A percentile compares a stretch with the other conserved stretches of the same genome.
phyloP scores from a whole-genome alignment of 148 eudicot genomes.

The Gaultheria prostrata region DNA sequence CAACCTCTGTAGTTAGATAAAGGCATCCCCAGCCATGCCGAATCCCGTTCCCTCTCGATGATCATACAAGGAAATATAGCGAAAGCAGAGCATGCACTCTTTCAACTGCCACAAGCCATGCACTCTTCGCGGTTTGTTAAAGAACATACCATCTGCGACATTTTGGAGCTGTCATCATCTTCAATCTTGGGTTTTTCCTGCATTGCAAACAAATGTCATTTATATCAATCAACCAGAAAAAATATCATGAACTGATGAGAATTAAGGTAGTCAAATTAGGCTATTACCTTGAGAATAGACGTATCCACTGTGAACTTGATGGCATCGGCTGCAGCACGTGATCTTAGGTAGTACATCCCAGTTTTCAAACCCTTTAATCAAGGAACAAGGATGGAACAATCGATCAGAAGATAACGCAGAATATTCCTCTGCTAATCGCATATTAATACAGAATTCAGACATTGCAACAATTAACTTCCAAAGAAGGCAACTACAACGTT shows the following conservation, averaged over 20 bases:
- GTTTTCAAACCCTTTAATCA: constrained; percentile 81
- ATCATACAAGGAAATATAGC: neutral
- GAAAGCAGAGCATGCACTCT: neutral
- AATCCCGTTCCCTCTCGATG: neutral
- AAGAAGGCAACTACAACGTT: neutral
- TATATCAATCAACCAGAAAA: neutral
- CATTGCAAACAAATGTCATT: neutral
- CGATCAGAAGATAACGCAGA: neutral
- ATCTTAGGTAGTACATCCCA: constrained; percentile 90
- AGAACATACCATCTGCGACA: constrained; percentile 85
- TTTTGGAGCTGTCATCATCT: constrained; percentile 47
- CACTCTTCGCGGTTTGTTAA: constrained; percentile 82
- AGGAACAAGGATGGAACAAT: neutral
- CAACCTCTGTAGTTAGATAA: neutral
- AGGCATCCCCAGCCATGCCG: neutral
- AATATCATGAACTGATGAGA: neutral
- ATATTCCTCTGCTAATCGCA: neutral
- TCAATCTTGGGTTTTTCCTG: constrained; percentile 49
- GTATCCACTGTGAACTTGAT: constrained; percentile 97
- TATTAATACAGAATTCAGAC: neutral
- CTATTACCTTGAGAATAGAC: constrained; percentile 55
- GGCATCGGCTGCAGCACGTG: constrained; percentile 98
- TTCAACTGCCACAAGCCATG: constrained; percentile 82
- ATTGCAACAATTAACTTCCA: neutral
- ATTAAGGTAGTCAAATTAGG: no score